Evolutionary conservation across 306 rosid species (phyloP), one percentile per base, ranked within the genome.

Genomic region (Glycine latifolia): DNA sequence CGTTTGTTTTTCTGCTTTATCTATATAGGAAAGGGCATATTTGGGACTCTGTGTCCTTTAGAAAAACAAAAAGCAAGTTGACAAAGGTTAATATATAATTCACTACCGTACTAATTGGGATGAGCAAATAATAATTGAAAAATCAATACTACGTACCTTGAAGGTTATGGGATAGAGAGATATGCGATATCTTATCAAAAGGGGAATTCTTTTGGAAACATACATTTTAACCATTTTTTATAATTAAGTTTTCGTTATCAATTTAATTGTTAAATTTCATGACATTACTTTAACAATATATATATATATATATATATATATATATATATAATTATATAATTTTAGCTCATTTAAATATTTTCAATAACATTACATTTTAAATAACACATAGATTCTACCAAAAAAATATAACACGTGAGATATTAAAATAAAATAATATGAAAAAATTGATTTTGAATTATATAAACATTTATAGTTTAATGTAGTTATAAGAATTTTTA

Each of bases 31-130:
- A 62, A 54, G 85, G 80, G 85, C 68, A 85, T 85, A 77, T 81
- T 85, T 85, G 73, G 88, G 88, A 77, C 74, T 81, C 68, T 85
- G 88, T 81, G 88, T 85, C 52, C 67, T 46, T 65, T 77, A 56
- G 16, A 81, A 85, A 20, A 81, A 44, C 53, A 66, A 70, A 81
- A 70, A 16, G 70, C 70, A 75, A 61, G 72, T 77, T 46, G 80
- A 81, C 59, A 33, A 71, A 66, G 75, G 31, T 47, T 12, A 65
- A 76, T 71, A 56, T 50, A 47, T 37, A 52, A 72, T 46, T 62
- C 41, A 12, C 68, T 15, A 62, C 60, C 65, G 16, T 49, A 68
- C 78, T 39, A 6, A 12, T 47, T 39, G 77, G 61, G 78, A 79
- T 41, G 16, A 49, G 26, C 73, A 50, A 68, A 59, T 58, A 15